A percentile compares a stretch with the other conserved stretches of the same genome.
These are phyloP conservation scores for Microdochium bolleyi DNA, from an alignment of 2,329 filamentous ascomycete species.

Conservation along the genomic window DNA sequence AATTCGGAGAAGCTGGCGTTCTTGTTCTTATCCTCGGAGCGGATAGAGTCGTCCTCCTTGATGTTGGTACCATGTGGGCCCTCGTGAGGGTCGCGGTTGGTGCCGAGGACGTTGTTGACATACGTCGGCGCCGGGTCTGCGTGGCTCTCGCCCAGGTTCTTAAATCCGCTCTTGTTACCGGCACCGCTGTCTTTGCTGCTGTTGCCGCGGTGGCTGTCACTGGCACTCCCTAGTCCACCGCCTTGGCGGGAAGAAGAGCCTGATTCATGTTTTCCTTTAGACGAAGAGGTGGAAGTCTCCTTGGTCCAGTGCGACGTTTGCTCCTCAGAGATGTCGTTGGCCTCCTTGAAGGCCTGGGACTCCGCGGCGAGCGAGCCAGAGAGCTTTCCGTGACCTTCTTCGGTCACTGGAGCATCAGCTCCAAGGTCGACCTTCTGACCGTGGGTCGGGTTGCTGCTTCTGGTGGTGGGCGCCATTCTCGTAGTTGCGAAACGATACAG, in stretches of 20 bases:
- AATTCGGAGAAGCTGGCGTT: conserved; percentile 32
- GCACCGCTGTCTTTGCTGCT: conserved; percentile 14
- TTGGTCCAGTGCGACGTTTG: conserved; percentile 42
- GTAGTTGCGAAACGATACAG: neutral
- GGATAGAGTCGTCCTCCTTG: conserved; percentile 25
- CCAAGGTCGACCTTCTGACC: conserved; percentile 37
- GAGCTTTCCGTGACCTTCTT: conserved; percentile 58
- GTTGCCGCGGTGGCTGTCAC: neutral
- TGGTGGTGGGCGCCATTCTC: conserved; percentile 2
- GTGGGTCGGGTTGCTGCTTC: conserved; percentile 13
- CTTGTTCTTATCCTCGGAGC: conserved; percentile 25
- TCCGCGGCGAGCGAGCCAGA: conserved; percentile 70
- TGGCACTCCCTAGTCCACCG: neutral
- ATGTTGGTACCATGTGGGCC: conserved; percentile 36
- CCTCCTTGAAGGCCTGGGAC: conserved; percentile 42
- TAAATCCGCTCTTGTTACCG: conserved; percentile 31
- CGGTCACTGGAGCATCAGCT: conserved; percentile 37
- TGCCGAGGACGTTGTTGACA: conserved; percentile 22
- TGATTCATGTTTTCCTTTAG: conserved; percentile 7
- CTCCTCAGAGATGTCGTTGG: conserved; percentile 55
- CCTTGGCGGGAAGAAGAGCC: conserved; percentile 1
- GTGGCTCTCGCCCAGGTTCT: conserved; percentile 3
- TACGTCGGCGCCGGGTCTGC: conserved; percentile 28
- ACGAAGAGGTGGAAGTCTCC: conserved; percentile 12
- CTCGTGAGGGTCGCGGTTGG: conserved; percentile 9